Conservation (phyloP, 345 rosid species). For the Carallia pectinifolia region DNA sequence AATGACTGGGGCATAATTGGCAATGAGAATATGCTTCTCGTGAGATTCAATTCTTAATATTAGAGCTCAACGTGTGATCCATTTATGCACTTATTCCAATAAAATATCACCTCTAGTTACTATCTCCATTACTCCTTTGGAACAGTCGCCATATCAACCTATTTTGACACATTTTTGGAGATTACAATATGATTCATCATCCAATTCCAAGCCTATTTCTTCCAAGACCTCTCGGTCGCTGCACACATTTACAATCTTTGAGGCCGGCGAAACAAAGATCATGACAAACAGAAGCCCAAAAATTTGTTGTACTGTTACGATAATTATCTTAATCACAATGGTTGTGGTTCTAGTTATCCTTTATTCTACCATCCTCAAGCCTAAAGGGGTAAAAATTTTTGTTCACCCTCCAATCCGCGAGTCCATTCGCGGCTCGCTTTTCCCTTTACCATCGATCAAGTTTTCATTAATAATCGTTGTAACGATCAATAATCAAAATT, state of each 20-base stretch:
- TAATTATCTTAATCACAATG: slow-evolving; percentile 13
- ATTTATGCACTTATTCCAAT: no score
- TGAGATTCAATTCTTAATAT: no score
- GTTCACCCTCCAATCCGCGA: slow-evolving; percentile 24
- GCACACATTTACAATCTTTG: neutral
- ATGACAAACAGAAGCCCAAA: slow-evolving; percentile 23
- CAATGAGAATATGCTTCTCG: no score
- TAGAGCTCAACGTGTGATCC: no score
- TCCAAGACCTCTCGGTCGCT: no score
- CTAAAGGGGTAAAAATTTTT: slow-evolving; percentile 32
- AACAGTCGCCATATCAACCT: no score
- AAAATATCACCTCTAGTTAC: no score
- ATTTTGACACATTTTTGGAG: no score
- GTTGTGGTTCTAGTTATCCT: slow-evolving; percentile 7
- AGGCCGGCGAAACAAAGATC: neutral
- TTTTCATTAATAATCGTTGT: slow-evolving; percentile 27
- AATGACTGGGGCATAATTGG: no score
- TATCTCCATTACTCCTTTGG: no score
- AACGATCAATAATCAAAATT: slow-evolving; percentile 35
- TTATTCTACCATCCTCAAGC: slow-evolving; percentile 35
- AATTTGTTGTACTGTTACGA: slow-evolving; percentile 13
- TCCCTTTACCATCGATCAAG: slow-evolving; percentile 6
- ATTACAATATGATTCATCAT: no score
- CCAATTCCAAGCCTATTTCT: no score
- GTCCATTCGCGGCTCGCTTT: neutral